A percentile compares a stretch with the other conserved stretches of the same genome.
phyloP scores from a whole-genome alignment of 129 eudicot species.

The Centrapalus pauciflorus region DNA sequence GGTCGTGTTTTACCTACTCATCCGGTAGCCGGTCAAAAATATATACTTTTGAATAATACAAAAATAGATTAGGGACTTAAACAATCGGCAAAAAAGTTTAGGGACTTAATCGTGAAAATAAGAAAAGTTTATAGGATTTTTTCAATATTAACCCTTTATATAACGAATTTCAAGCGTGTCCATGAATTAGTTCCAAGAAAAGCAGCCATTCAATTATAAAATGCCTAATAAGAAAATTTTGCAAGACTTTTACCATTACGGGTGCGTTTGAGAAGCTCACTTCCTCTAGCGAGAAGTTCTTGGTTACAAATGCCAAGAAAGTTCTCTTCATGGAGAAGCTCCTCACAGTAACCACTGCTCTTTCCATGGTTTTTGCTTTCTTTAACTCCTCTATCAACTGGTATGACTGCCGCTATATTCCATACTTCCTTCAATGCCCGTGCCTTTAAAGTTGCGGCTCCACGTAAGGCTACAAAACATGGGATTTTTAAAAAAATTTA shows the following conservation, averaged over 20 bases:
- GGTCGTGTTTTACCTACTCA: too few relatives aligned
- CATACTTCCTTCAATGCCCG: slow-evolving; percentile 90
- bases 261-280: slow-evolving; percentile 92
- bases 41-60: too few relatives aligned
- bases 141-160: too few relatives aligned
- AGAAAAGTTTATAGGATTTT: too few relatives aligned
- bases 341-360: slow-evolving; percentile 42
- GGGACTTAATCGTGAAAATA: too few relatives aligned
- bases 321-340: slow-evolving; percentile 63
- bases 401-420: slow-evolving; percentile 86
- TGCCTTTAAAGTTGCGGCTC: slow-evolving; percentile 97
- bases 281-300: slow-evolving; percentile 85
- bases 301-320: slow-evolving; percentile 76
- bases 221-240: background rate
- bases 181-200: too few relatives aligned
- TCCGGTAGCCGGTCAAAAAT: too few relatives aligned
- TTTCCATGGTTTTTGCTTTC: slow-evolving; percentile 29
- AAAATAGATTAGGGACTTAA: too few relatives aligned
- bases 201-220: too few relatives aligned
- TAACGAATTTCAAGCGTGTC: too few relatives aligned
- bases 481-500: background rate
- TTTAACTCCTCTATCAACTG: slow-evolving; percentile 74
- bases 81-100: too few relatives aligned
- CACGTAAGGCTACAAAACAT: slow-evolving; percentile 64
- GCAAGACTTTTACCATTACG: slow-evolving; percentile 69